Base-by-base conservation (phyloP, 805 yeast species). In the Tetrapisispora arboricola region DNA sequence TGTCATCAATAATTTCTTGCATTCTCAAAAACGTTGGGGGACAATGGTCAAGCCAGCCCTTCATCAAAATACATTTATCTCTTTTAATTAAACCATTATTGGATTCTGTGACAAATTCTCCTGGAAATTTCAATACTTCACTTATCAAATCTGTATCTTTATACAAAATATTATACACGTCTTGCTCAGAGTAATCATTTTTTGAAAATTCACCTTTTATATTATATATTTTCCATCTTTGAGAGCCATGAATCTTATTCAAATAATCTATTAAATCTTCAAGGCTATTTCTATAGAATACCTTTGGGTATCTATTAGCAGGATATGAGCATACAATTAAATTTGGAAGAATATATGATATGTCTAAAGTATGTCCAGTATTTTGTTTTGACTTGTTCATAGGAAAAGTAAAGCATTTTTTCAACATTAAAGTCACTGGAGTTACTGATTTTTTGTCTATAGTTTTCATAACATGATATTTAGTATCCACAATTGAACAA, bases 301-400 rank as follows among this genome's bases (percentile, higher is more conserved):
- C 52, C 41, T 70, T 65, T 3, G 71, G 62, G 24, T 49, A 57
- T 24, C 56, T 55, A 34, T 67, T 66, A 1, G 80, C 72, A 0
- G 96, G 96, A 49, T 80, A 84, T 0, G 95, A 78, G 36, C 84
- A 73, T 3, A 83, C 95, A 17, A 84, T 72, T 13, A 88, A 42
- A 43, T 73, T 71, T 0, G 77, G 71, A 0, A 80, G 70, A 22
- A 87, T 71, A 49, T 81, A 80, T 0, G 87, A 71, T 29, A 86
- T 60, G 54, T 87, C 95, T 8, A 81, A 56, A 13, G 57, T 46
- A 12, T 64, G 44, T 9, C 60, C 66, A 16, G 58, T 49, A 1
- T 56, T 53, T 15, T 58, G 58, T 24, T 49, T 53, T 28, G 49
- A 42, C 12, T 45, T 48, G 19, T 54, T 55, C 26, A 56, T 41